Evolutionary conservation across 2,329 filamentous ascomycete genomes (phyloP).

Genomic region (Neopestalotiopsis sp.): DNA sequence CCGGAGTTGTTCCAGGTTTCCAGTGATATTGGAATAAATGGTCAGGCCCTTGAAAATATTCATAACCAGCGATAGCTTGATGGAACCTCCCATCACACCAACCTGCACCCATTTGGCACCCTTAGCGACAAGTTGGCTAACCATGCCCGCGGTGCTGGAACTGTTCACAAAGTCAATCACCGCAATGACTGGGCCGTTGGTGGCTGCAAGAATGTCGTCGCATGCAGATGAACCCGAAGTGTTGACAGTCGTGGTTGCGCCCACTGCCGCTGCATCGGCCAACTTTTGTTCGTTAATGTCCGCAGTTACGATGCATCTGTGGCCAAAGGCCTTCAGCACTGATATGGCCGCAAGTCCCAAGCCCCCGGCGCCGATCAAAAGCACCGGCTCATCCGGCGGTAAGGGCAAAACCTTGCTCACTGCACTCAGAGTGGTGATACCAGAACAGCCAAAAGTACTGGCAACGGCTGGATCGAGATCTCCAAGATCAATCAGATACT

Average conservation of each 20-base stretch:
- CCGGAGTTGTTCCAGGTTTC: neutral
- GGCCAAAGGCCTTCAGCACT: neutral
- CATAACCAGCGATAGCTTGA: neutral
- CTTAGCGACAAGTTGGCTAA: neutral
- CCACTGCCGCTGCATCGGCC: neutral
- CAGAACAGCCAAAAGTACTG: constrained; percentile 2
- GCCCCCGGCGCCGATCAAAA: neutral
- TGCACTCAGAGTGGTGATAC: constrained; percentile 1
- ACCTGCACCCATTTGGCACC: constrained; percentile 4
- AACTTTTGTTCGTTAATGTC: neutral
- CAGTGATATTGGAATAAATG: neutral
- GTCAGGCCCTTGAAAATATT: constrained; percentile 5
- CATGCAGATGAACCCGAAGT: neutral
- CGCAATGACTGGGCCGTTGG: neutral
- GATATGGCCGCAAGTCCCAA: neutral
- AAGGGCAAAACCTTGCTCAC: neutral
- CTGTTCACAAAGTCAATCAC: constrained; percentile 4
- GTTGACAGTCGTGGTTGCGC: neutral
- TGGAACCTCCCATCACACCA: constrained; percentile 4
- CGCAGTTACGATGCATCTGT: neutral
- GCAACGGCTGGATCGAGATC: constrained; percentile 3
- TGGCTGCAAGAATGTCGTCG: neutral
- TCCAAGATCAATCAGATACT: neutral
- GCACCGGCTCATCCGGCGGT: neutral
- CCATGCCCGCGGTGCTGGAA: neutral